These are phyloP conservation scores for Trichomonas vaginalis DNA, from an alignment of 208 protist species.

Conservation along the genomic window DNA sequence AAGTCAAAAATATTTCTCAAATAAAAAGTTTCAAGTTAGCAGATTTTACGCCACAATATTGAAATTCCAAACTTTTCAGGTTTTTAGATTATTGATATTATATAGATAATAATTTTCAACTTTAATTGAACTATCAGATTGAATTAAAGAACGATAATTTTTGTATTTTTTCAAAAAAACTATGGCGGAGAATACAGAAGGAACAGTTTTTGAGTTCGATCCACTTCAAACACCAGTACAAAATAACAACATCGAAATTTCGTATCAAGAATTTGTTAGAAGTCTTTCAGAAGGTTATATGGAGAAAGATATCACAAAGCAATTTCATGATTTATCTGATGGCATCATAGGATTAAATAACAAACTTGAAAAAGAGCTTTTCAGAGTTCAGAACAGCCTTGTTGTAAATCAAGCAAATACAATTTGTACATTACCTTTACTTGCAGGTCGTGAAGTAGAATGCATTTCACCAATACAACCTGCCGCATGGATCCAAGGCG, in stretches of 20 bases:
- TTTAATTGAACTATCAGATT: no score
- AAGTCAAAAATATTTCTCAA: no score
- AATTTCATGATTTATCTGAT: background rate
- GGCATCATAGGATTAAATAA: background rate
- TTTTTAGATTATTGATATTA: no score
- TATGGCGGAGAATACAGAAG: background rate
- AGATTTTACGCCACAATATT: no score
- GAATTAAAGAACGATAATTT: no score
- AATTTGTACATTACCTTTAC: background rate
- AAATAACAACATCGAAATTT: background rate
- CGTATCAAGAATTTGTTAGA: background rate
- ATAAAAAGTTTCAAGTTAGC: no score
- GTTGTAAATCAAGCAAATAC: background rate
- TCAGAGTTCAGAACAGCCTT: background rate
- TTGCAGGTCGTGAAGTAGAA: background rate
- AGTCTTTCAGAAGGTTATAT: background rate
- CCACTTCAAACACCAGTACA: background rate
- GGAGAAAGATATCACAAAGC: background rate
- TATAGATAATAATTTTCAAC: no score
- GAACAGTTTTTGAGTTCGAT: background rate
- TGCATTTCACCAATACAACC: background rate
- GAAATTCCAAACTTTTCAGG: no score
- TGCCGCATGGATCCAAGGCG: background rate
- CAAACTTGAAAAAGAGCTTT: background rate
- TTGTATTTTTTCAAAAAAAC: no score